Evolutionary conservation across 2,329 filamentous ascomycete species (phyloP).

Genomic region (Aspergillus intermedius): DNA sequence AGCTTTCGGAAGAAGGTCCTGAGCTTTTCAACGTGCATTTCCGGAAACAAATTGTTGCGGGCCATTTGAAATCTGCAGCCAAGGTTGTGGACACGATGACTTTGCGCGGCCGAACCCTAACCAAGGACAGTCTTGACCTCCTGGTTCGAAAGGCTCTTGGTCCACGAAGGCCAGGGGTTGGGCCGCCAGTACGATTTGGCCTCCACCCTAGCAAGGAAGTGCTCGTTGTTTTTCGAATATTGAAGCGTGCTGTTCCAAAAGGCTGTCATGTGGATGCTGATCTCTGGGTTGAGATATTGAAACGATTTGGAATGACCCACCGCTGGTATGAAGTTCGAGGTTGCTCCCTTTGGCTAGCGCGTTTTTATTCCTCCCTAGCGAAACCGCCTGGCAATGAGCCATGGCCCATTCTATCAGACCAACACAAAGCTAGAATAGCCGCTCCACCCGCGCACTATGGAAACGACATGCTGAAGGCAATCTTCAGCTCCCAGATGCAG

Average conservation of each 20-base stretch:
- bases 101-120: constrained; percentile 36
- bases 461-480: constrained; percentile 25
- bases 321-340: constrained; percentile 47
- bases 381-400: constrained; percentile 7
- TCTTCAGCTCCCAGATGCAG: constrained; percentile 42
- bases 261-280: constrained; percentile 37
- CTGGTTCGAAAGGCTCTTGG: constrained; percentile 34
- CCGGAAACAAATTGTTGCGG: constrained; percentile 30
- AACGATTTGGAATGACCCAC: constrained; percentile 53
- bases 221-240: constrained; percentile 41
- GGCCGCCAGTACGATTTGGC: constrained; percentile 18
- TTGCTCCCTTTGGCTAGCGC: constrained; percentile 47
- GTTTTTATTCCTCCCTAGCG: constrained; percentile 28
- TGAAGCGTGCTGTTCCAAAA: constrained; percentile 42
- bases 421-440: not conserved
- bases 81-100: constrained; percentile 46
- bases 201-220: constrained; percentile 33
- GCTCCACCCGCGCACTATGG: constrained; percentile 7
- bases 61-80: constrained; percentile 24
- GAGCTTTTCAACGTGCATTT: constrained; percentile 34
- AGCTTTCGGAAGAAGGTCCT: constrained; percentile 24
- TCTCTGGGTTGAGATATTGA: constrained; percentile 54
- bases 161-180: constrained; percentile 20
- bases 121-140: constrained; percentile 37
- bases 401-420: constrained; percentile 6